phyloP scores from a whole-genome alignment of 2,329 filamentous ascomycete species.

The Zalaria obscura region DNA sequence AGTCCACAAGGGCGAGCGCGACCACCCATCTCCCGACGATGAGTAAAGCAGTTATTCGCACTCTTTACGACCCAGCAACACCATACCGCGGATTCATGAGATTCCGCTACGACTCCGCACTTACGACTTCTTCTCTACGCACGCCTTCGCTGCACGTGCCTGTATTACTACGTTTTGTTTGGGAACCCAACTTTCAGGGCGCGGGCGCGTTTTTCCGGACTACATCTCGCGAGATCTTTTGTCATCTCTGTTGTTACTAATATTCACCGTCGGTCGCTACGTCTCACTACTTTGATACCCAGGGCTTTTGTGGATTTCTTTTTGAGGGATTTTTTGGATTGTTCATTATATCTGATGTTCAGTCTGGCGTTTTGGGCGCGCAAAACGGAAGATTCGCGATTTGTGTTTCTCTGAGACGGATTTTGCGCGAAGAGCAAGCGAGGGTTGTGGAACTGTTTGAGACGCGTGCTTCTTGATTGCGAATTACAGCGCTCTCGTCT shows the following conservation, averaged over 20 bases:
- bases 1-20: constrained; percentile 69
- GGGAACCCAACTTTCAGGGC: background rate
- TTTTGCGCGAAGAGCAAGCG: background rate
- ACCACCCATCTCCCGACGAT: constrained; percentile 34
- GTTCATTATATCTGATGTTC: constrained; percentile 1
- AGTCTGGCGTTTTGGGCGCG: constrained; percentile 1
- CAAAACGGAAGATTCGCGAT: background rate
- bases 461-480: too few species aligned
- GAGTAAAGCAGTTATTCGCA: constrained; percentile 12
- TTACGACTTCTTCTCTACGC: background rate
- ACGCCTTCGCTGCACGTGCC: background rate
- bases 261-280: constrained; percentile 19
- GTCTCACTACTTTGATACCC: constrained; percentile 17
- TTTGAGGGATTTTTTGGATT: background rate
- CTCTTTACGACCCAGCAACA: background rate
- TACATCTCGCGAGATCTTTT: constrained; percentile 1
- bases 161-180: background rate
- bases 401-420: background rate
- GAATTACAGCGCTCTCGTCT: too few species aligned
- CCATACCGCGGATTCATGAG: constrained; percentile 1
- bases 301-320: constrained; percentile 4
- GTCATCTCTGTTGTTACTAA: constrained; percentile 1
- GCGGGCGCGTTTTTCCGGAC: background rate
- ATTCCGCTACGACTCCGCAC: background rate
- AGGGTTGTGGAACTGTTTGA: background rate